These are phyloP conservation scores for Exserohilum rostratum DNA, from an alignment of 2,329 filamentous ascomycete genomes.

Conservation along the genomic window DNA sequence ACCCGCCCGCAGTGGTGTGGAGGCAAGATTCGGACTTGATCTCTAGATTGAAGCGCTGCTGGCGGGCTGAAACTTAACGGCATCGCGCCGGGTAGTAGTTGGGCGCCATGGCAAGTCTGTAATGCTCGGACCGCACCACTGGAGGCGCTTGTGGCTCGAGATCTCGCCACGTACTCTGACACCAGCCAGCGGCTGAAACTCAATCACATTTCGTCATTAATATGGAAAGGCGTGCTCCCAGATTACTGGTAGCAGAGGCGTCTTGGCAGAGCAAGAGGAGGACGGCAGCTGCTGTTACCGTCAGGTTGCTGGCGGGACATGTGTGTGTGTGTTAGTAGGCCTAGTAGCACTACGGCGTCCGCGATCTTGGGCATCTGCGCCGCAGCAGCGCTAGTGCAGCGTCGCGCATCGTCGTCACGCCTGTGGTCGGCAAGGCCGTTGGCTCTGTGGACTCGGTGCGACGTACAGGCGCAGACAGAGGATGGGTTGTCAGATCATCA, in stretches of 20 bases:
- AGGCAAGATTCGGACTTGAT: neutral
- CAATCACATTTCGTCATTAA: conserved; percentile 22
- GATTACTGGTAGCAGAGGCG: conserved; percentile 20
- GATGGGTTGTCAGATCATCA: conserved; percentile 22
- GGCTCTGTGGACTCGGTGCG: neutral
- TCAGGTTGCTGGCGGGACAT: too few relatives aligned
- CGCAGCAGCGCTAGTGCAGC: conserved; percentile 11
- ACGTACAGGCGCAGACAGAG: too few relatives aligned
- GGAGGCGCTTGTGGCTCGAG: conserved; percentile 29
- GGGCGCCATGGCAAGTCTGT: conserved; percentile 23
- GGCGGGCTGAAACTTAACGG: conserved; percentile 29
- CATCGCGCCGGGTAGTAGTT: conserved; percentile 26
- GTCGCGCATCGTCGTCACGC: too few relatives aligned
- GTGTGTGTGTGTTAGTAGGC: too few relatives aligned
- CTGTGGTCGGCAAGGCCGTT: conserved; percentile 21
- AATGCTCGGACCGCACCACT: conserved; percentile 26
- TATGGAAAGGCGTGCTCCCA: conserved; percentile 17
- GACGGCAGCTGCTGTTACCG: too few relatives aligned
- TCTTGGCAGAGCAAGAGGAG: conserved; percentile 6
- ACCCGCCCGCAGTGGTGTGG: neutral
- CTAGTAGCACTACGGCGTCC: too few relatives aligned
- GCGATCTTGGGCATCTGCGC: too few relatives aligned
- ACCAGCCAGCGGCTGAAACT: conserved; percentile 38
- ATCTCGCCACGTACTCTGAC: conserved; percentile 22
- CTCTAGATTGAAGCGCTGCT: conserved; percentile 8